Conservation (phyloP, 148 eudicot genomes). For the Rhododendron ovatum region DNA sequence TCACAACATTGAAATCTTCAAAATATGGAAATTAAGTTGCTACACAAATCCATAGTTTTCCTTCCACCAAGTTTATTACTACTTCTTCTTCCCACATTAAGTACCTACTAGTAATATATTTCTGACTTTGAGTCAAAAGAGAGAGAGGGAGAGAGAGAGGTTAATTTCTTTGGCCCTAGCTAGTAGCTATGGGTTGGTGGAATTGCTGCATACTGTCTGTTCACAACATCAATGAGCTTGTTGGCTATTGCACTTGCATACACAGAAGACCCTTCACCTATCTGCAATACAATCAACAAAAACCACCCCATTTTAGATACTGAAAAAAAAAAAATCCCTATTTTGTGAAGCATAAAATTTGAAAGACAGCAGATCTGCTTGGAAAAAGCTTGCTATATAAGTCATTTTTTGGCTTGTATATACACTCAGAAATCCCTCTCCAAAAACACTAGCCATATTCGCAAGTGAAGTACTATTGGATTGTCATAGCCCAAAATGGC, state of each 20-base stretch:
- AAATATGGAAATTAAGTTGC: not conserved
- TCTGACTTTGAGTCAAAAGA: not conserved
- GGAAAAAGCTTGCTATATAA: not conserved
- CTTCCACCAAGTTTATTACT: not conserved
- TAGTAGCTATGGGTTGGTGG: constrained; percentile 31
- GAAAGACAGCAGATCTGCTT: not conserved
- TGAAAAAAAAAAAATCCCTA: not conserved
- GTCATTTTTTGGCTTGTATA: not conserved
- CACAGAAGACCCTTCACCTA: constrained; percentile 82
- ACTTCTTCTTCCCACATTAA: not conserved
- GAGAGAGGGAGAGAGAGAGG: not conserved
- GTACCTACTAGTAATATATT: not conserved
- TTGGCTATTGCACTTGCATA: constrained; percentile 95
- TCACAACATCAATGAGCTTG: constrained; percentile 80
- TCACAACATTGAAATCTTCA: not conserved
- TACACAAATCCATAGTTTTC: not conserved
- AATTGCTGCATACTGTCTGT: constrained; percentile 54
- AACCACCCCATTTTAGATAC: not conserved
- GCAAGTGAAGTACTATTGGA: not conserved
- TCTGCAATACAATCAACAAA: constrained; percentile 38
- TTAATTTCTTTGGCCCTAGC: constrained; percentile 10
- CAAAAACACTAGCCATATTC: not conserved
- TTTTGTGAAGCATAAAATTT: not conserved
- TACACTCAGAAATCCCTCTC: not conserved
- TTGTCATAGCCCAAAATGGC: not conserved